phyloP scores from a whole-genome alignment of 2,329 filamentous ascomycete species.

The Aspergillus clavatus region DNA sequence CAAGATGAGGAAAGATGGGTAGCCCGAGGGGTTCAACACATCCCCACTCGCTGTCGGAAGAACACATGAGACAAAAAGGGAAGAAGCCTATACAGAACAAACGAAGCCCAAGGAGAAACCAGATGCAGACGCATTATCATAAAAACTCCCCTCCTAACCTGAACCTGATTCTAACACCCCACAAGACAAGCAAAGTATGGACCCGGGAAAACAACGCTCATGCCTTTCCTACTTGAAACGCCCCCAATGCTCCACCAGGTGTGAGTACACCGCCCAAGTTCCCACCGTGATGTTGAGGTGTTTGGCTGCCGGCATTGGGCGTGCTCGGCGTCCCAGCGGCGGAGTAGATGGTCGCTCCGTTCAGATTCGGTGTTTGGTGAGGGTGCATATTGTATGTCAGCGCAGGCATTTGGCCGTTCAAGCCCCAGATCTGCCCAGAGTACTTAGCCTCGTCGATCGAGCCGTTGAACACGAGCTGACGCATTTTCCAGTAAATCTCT shows the following conservation, averaged over 20 bases:
- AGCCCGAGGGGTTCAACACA: background rate
- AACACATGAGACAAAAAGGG: conserved; percentile 1
- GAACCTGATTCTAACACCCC: conserved; percentile 11
- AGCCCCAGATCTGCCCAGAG: conserved; percentile 85
- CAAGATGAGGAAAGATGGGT: conserved; percentile 4
- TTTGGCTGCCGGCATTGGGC: conserved; percentile 53
- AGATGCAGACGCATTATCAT: conserved; percentile 10
- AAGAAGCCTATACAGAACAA: conserved; percentile 15
- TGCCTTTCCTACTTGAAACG: conserved; percentile 48
- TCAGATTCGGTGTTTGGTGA: conserved; percentile 51
- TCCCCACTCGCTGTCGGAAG: background rate
- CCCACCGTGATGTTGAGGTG: conserved; percentile 46
- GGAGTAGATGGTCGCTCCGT: conserved; percentile 49
- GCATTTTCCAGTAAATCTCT: conserved; percentile 90
- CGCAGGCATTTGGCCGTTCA: conserved; percentile 67
- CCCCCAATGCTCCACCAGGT: conserved; percentile 72
- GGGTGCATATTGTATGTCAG: conserved; percentile 42
- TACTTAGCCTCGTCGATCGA: conserved; percentile 73
- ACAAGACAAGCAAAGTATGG: conserved; percentile 1
- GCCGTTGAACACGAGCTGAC: conserved; percentile 79
- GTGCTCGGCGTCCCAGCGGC: conserved; percentile 60
- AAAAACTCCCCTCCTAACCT: conserved; percentile 7
- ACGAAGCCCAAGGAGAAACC: conserved; percentile 2
- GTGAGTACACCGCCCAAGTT: conserved; percentile 57
- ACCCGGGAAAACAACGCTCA: conserved; percentile 14